Conservation (phyloP, 2,329 filamentous ascomycete genomes). For the Penicillium sp. region DNA sequence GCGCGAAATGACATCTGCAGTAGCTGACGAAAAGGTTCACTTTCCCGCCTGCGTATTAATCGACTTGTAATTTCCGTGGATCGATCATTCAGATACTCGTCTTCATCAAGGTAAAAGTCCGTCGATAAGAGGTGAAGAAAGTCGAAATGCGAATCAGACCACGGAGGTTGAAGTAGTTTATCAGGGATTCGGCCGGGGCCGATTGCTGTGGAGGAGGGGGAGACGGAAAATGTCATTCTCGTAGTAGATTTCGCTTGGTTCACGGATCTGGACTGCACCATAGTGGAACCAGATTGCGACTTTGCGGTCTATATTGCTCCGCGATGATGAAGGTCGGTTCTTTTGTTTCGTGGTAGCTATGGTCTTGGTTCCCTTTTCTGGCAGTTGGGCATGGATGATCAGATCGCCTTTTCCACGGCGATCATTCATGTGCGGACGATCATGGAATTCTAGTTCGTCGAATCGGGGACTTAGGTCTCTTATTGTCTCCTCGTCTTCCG, state of each 20-base stretch:
- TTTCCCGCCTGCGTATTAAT: conserved; percentile 37
- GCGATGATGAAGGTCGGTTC: neutral
- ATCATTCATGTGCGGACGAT: conserved; percentile 20
- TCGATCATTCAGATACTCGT: conserved; percentile 26
- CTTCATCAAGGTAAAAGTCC: conserved; percentile 41
- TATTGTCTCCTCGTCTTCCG: conserved; percentile 25
- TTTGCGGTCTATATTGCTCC: conserved; percentile 21
- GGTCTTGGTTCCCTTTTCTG: neutral
- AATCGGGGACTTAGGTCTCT: conserved; percentile 27
- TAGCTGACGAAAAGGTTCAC: conserved; percentile 34
- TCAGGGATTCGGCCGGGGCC: conserved; percentile 39
- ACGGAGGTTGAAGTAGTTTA: conserved; percentile 39
- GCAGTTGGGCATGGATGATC: conserved; percentile 23
- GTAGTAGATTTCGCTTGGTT: conserved; percentile 26
- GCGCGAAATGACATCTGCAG: conserved; percentile 32
- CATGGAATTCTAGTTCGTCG: conserved; percentile 20
- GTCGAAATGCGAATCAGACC: conserved; percentile 40
- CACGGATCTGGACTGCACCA: conserved; percentile 37
- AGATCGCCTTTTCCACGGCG: conserved; percentile 35
- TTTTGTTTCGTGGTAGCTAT: neutral
- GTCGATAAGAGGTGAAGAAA: conserved; percentile 39
- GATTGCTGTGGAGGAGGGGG: conserved; percentile 30
- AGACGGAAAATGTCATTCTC: conserved; percentile 38
- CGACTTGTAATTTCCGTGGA: conserved; percentile 33
- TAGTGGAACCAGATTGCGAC: conserved; percentile 41